These are phyloP conservation scores for Acephala macrosclerotiorum DNA, from an alignment of 2,329 filamentous ascomycete genomes.

Conservation along the genomic window DNA sequence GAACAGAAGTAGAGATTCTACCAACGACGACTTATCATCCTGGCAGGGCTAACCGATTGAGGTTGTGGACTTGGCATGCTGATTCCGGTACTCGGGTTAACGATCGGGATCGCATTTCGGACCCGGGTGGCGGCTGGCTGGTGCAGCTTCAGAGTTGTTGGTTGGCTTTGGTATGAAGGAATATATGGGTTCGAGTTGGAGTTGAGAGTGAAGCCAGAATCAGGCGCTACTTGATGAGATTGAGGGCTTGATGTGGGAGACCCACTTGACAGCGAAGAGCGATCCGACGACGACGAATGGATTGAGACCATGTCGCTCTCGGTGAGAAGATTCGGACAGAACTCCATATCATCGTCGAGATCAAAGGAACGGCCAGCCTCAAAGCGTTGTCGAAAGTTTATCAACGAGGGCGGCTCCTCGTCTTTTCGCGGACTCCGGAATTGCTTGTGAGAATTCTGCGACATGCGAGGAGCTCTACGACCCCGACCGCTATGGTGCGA, in stretches of 20 bases:
- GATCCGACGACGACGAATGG: constrained; percentile 87
- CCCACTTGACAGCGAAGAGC: constrained; percentile 92
- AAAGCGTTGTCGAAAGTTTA: constrained; percentile 84
- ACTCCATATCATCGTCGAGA: constrained; percentile 94
- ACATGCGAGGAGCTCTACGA: constrained; percentile 82
- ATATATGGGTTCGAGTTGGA: constrained; percentile 71
- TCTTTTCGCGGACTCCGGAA: constrained; percentile 87
- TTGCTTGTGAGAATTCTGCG: constrained; percentile 86
- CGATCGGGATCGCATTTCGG: constrained; percentile 96
- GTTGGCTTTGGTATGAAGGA: constrained; percentile 72
- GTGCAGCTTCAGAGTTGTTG: constrained; percentile 78
- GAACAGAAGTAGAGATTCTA: constrained; percentile 38
- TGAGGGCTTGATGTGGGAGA: constrained; percentile 93
- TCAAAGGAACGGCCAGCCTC: constrained; percentile 94
- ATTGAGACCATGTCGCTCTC: constrained; percentile 87
- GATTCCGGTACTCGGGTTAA: constrained; percentile 92
- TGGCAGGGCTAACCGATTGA: constrained; percentile 69
- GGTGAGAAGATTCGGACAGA: constrained; percentile 90
- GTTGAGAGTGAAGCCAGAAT: constrained; percentile 77
- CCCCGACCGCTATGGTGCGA: constrained; percentile 83
- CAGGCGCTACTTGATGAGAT: constrained; percentile 77
- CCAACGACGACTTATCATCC: constrained; percentile 53
- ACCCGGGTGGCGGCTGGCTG: constrained; percentile 89
- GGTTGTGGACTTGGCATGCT: constrained; percentile 84
- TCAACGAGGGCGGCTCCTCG: constrained; percentile 81